Percentiles rank a stretch among this genome's conserved stretches.
Conservation (phyloP, 1,139 yeast genomes). For the Meyerozyma elateridarum region DNA sequence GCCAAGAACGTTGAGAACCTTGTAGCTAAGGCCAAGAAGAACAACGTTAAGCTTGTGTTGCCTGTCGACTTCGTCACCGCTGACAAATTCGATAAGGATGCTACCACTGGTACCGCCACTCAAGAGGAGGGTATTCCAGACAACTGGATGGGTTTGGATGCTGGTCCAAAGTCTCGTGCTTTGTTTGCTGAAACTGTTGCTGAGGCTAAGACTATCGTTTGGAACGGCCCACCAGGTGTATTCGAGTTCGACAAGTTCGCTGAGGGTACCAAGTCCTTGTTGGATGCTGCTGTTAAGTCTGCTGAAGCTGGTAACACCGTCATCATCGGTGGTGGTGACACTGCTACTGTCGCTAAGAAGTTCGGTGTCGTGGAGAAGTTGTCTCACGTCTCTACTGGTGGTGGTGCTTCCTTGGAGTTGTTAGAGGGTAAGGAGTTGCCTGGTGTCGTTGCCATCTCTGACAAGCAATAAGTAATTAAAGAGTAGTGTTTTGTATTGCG, state of each 20-base stretch:
- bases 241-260: conserved; percentile 92
- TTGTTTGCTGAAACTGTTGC: conserved; percentile 76
- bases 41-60: conserved; percentile 83
- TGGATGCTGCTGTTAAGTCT: conserved; percentile 82
- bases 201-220: conserved; percentile 92
- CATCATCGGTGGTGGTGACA: conserved; percentile 99
- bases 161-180: conserved; percentile 81
- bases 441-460: conserved; percentile 88
- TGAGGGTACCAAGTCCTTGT: conserved; percentile 80
- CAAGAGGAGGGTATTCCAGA: conserved; percentile 88
- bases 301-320: conserved; percentile 88
- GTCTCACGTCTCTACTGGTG: conserved; percentile 97
- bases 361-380: conserved; percentile 91
- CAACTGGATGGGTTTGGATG: conserved; percentile 91
- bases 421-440: conserved; percentile 97
- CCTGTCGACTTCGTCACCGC: conserved; percentile 95
- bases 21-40: conserved; percentile 90
- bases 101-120: conserved; percentile 73
- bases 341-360: conserved; percentile 98
- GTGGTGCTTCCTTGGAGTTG: conserved; percentile 97
- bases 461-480: conserved; percentile 38
- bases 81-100: conserved; percentile 88
- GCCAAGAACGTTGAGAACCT: conserved; percentile 86
- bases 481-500: too few relatives aligned
- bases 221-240: conserved; percentile 99